Evolutionary conservation across 345 rosid genomes (phyloP), one percentile per base, ranked within the genome.

Genomic region (Barbarea vulgaris): DNA sequence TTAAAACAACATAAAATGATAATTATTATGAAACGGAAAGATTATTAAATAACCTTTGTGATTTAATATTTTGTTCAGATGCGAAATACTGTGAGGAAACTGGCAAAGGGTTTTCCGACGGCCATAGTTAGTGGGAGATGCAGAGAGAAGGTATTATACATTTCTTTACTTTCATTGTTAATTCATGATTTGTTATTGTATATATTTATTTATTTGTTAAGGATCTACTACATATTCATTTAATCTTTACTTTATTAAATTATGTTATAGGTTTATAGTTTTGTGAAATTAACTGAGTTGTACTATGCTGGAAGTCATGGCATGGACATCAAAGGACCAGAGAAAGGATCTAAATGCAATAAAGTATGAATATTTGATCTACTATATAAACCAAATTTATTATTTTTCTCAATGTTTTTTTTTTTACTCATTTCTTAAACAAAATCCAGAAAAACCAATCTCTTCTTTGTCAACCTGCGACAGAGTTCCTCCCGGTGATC

Each of bases 221-320:
- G n/a, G n/a, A n/a, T n/a, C n/a, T n/a, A n/a, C 4, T 36, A 36
- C 15, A 17, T 8, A 57, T 25, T 41, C 7, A 18, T 22, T 25
- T 21, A 21, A 28, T 6, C 27, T 8, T 48, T 66, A 42, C 3
- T 55, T 66, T 24, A 17, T 11, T 21, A 41, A 30, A 18, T 59
- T 30, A 28, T 68, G 50, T 37, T 51, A 39, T 58, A 76, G 80
- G 80, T 76, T 63, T 76, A 55, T 76, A 82, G 82, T 34, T 94
- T 91, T 77, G 97, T 94, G 48, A 82, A 85, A 80, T 63, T 94
- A 70, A 81, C 86, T 3, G 98, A 74, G 73, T 87, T 94, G 31
- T 89, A 91, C 61, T 94, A 94, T 59, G 98, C 98, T 2, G 97
- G 95, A 41, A 94, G 98, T 82, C 98, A 94, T 80, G 98, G 98